Base-by-base conservation (phyloP, 2,329 filamentous ascomycete genomes). In the Fusarium marasasianum region DNA sequence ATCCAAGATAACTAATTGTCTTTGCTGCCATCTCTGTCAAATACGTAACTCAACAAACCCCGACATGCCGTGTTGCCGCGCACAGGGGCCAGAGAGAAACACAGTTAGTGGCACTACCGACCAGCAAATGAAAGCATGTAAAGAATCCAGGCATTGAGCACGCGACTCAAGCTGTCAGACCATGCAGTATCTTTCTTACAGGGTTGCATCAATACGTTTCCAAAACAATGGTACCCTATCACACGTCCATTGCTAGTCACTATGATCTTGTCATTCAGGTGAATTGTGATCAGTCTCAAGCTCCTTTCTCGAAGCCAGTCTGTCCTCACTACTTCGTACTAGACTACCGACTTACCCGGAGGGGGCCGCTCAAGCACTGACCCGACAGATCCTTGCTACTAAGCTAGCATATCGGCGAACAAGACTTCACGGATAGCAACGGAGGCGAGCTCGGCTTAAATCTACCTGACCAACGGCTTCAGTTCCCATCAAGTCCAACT, bases 391-490 rank as follows among this genome's bases (percentile, higher is more conserved):
- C 33, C 50, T 38, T 38, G 18, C 7, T 6, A 26, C 9, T 7
- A 54, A 38, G 13, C 24, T 20, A 38, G 33, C 6, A 20, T 51
- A 18, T 9, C 8, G 8, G 24, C 14, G 4, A 15, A 22, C 9
- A 29, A 38, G 4, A 26, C 12, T 12, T 22, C 3, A 11, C 11
- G 29, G 22, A 33, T 18, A 50, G n/a, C 22, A 6, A 38, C 9
- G 33, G n/a, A 22, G 10, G n/a, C 9, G 9, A 22, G 1, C 13
- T 54, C 33, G 33, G 33, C 24, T 38, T 24, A 29, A 5, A 12
- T 14, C 6, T 26, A 1, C 10, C 10, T 5, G 10, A 0, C 14
- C 14, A 29, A 47, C 8, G 3, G 2, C 22, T 18, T 18, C 12
- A 18, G 11, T 9, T n/a, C 15, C 8, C n/a, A 8, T 53, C 9